A percentile compares a stretch with the other conserved stretches of the same genome.
phyloP scores from a whole-genome alignment of 164 flowering plant genomes.

The Santalum album region DNA sequence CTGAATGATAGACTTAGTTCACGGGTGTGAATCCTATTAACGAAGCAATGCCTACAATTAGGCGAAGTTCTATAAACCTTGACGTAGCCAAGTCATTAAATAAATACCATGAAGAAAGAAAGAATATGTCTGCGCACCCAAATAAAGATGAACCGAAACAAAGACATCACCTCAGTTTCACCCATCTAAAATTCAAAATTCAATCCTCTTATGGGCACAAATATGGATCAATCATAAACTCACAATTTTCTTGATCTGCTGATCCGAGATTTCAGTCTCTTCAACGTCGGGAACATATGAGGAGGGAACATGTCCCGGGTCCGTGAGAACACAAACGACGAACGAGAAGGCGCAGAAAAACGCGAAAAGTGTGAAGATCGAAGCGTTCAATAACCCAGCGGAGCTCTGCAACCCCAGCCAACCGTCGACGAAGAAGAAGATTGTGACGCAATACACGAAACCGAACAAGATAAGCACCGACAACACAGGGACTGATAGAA shows the following conservation, averaged over 20 bases:
- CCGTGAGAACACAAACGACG: conserved; percentile 34
- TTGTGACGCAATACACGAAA: conserved; percentile 38
- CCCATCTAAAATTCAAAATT: no score
- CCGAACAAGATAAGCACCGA: conserved; percentile 31
- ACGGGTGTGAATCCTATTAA: no score
- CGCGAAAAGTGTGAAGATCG: conserved; percentile 35
- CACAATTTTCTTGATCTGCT: conserved; percentile 30
- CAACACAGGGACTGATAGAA: conserved; percentile 37
- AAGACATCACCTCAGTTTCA: no score
- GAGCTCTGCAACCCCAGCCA: conserved; percentile 45
- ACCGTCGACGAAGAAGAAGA: conserved; percentile 46
- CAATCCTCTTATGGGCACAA: not conserved
- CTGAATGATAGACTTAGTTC: no score
- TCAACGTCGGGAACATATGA: conserved; percentile 53
- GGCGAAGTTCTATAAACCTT: no score
- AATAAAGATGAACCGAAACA: no score
- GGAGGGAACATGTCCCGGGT: conserved; percentile 56
- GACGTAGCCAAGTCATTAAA: no score
- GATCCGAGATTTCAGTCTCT: conserved; percentile 23
- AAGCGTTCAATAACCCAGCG: conserved; percentile 36
- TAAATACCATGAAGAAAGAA: no score
- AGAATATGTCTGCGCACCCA: no score
- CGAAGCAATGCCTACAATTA: no score
- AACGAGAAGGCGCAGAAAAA: conserved; percentile 41
- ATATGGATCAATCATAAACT: conserved; percentile 12